Percentiles rank a stretch among this genome's conserved stretches.
phyloP scores from a whole-genome alignment of 805 yeast genomes.

The Saccharomycopsis sp. region DNA sequence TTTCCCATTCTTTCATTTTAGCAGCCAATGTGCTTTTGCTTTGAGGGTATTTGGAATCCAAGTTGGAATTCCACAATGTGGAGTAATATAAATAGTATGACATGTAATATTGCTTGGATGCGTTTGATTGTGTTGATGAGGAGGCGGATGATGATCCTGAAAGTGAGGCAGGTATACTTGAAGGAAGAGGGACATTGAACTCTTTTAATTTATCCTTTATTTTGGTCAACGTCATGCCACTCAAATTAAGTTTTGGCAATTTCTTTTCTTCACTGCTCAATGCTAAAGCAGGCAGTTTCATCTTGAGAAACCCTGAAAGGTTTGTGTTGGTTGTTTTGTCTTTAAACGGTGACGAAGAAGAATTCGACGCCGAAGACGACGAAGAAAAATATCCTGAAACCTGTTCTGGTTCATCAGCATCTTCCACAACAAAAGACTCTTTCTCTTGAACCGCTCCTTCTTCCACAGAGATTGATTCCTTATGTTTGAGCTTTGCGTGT shows the following conservation, averaged over 20 bases:
- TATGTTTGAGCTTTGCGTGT: too few relatives aligned
- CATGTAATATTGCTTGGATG: background rate
- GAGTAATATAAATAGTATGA: constrained; percentile 13
- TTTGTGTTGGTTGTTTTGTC: background rate
- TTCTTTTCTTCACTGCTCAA: too few relatives aligned
- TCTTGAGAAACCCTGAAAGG: background rate
- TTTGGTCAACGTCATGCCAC: constrained; percentile 4
- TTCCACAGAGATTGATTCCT: background rate
- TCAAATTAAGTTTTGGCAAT: constrained; percentile 12
- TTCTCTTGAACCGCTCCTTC: background rate
- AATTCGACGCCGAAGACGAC: background rate
- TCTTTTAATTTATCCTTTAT: constrained; percentile 13
- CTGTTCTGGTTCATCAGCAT: background rate
- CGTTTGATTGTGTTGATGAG: too few relatives aligned
- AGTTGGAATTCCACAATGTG: constrained; percentile 16
- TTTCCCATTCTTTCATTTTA: constrained; percentile 17
- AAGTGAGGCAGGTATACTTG: too few relatives aligned
- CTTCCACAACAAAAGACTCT: background rate
- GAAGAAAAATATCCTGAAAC: background rate
- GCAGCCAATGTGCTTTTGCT: constrained; percentile 2
- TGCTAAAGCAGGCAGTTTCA: too few relatives aligned
- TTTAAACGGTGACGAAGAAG: background rate
- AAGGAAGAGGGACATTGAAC: constrained; percentile 10
- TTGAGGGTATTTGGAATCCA: constrained; percentile 13
- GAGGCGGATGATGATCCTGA: too few relatives aligned